Base-by-base conservation (phyloP, 2,329 filamentous ascomycete genomes). In the Venturia asperata region DNA sequence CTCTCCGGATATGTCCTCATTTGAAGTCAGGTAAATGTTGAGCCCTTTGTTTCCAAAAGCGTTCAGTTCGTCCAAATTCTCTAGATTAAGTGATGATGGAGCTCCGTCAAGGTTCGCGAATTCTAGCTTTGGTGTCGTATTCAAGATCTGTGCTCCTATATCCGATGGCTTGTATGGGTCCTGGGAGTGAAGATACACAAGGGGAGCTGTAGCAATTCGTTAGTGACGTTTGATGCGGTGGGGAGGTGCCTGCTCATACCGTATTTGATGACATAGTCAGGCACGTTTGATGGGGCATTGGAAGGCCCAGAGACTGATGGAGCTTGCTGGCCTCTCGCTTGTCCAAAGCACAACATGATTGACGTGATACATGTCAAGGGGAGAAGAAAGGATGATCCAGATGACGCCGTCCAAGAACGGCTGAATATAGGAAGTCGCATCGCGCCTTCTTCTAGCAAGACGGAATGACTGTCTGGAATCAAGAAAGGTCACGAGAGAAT, bases 161-260 rank as follows among this genome's bases (percentile, higher is more conserved):
- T 80, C 78, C 5, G 79, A 76, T 0, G 80, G 79, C 42, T 72
- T 69, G 68, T 80, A 80, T 17, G 69, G 68, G 17, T 82, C 79
- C 30, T 69, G 66, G 9, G 75, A 74, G 70, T 79, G 73, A 7
- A 81, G 74, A 66, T 78, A 78, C 42, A 80, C 75, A 11, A 81
- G 68, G 0, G 80, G 79, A 15, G 79, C 79, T 73, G 30, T 64
- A 9, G 42, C 19, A 21, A 21, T 55, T 10, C 15, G 37, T 63
- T 47, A 60, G 58, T 37, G 27, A 4, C 27, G 11, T 27, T 21
- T 21, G 11, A 7, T 17, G 9, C 47, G 10, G 21, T 27, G 5
- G 15, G 17, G 15, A 45, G 6, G 15, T 15, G 10, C 24, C 21
- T 11, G 34, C 30, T 21, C 55, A 13, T 67, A 67, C 65, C 65